A percentile compares a stretch with the other conserved stretches of the same genome.
Evolutionary conservation across 2,329 filamentous ascomycete species (phyloP).

Genomic region (Biscogniauxia marginata): DNA sequence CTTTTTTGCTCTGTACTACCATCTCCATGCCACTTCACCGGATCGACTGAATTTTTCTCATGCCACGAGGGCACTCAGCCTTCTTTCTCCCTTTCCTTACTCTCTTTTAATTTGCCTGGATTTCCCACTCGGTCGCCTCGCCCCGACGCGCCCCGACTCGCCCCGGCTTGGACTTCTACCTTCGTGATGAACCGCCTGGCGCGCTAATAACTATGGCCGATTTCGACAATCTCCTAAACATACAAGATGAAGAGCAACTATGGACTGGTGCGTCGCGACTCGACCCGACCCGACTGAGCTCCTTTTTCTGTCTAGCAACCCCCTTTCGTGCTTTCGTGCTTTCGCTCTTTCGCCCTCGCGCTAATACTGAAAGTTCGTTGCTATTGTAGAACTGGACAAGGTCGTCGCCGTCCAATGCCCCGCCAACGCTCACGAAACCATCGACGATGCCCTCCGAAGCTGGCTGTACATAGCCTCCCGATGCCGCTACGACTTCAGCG

Average conservation of each 20-base stretch:
- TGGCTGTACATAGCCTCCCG: constrained; percentile 78
- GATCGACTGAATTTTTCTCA: not conserved
- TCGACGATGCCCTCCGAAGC: constrained; percentile 82
- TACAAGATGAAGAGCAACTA: constrained; percentile 82
- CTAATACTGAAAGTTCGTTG: constrained; percentile 2
- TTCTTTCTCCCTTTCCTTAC: constrained; percentile 1
- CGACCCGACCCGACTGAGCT: constrained; percentile 13
- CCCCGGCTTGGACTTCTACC: constrained; percentile 10
- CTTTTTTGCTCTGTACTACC: too few species aligned
- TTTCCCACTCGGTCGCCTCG: constrained; percentile 1
- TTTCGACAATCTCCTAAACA: constrained; percentile 65
- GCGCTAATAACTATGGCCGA: constrained; percentile 48
- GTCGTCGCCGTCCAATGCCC: constrained; percentile 46
- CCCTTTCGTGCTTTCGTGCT: not conserved
- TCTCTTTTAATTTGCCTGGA: constrained; percentile 9
- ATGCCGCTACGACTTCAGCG: constrained; percentile 73
- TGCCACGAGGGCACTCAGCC: not conserved
- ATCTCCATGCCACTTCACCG: not conserved
- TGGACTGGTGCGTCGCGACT: constrained; percentile 69
- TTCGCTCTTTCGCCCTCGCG: too few species aligned
- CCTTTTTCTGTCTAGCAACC: constrained; percentile 3
- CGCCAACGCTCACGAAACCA: constrained; percentile 49
- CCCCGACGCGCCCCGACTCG: not conserved
- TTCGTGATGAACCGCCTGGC: constrained; percentile 25
- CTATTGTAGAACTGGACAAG: constrained; percentile 44